Evolutionary conservation across 768 basidiomycete genomes (phyloP).

Genomic region (Mycena filopes): DNA sequence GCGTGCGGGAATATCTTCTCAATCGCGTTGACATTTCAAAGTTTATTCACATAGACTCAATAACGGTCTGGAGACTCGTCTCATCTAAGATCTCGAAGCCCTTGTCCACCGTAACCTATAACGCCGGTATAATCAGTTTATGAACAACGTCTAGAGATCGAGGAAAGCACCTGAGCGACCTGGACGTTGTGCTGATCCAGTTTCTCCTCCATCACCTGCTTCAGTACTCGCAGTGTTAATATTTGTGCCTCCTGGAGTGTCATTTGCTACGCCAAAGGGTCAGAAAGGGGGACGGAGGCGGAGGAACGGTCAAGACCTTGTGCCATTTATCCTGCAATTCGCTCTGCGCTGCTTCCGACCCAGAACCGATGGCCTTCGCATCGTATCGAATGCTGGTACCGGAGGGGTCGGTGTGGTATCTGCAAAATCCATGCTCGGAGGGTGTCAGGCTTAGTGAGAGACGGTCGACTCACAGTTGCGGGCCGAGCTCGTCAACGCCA

Average conservation of each 20-base stretch:
- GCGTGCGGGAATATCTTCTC: too few relatives aligned
- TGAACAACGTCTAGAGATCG: conserved; percentile 5
- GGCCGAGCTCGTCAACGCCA: conserved; percentile 95
- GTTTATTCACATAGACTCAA: conserved; percentile 78
- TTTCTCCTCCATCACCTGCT: conserved; percentile 99
- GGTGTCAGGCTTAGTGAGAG: background rate
- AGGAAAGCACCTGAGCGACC: conserved; percentile 81
- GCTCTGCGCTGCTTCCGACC: conserved; percentile 96
- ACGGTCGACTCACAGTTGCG: conserved; percentile 82
- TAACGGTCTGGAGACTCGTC: conserved; percentile 80
- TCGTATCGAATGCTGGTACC: conserved; percentile 97
- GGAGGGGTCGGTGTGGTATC: conserved; percentile 98
- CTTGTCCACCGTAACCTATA: conserved; percentile 78
- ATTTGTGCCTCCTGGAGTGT: conserved; percentile 88
- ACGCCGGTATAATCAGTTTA: background rate
- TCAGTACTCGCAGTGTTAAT: conserved; percentile 88
- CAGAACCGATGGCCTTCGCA: conserved; percentile 98
- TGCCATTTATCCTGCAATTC: conserved; percentile 98
- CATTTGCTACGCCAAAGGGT: conserved; percentile 80
- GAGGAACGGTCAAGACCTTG: conserved; percentile 62
- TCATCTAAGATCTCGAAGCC: conserved; percentile 95
- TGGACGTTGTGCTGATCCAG: conserved; percentile 99
- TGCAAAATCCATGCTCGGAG: conserved; percentile 42
- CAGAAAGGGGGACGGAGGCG: background rate
- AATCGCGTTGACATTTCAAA: conserved; percentile 5